Conservation (phyloP, 495 filamentous ascomycete species). For the Sporormia fimetaria region DNA sequence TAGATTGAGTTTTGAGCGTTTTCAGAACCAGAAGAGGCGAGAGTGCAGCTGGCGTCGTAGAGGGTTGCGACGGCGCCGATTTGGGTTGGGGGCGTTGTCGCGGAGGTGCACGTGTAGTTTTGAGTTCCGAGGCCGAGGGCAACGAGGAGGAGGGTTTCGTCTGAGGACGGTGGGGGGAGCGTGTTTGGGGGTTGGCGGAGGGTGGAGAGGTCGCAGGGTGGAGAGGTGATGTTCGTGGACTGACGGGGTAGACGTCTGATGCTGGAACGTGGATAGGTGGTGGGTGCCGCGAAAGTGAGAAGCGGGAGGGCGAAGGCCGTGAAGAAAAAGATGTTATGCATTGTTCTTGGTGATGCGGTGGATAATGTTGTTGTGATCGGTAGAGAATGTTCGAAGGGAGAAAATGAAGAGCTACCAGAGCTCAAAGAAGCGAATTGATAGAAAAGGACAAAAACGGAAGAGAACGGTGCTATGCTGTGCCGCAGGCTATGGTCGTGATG, state of each 20-base stretch:
- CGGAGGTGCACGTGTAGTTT: constrained; percentile 76
- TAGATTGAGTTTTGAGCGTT: constrained; percentile 42
- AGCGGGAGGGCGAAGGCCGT: constrained; percentile 3
- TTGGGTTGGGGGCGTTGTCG: constrained; percentile 40
- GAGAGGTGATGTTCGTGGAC: neutral
- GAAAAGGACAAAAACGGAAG: constrained; percentile 3
- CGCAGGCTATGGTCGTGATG: too few species aligned
- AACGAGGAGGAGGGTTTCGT: constrained; percentile 56
- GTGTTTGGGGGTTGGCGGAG: constrained; percentile 20
- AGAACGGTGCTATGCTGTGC: too few species aligned
- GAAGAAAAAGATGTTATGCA: constrained; percentile 2
- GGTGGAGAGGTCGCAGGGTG: constrained; percentile 12
- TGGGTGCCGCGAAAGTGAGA: constrained; percentile 1
- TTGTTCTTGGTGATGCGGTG: neutral
- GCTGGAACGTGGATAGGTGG: neutral
- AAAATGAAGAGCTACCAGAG: constrained; percentile 17
- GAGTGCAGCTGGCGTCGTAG: constrained; percentile 77
- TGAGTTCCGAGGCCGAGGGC: constrained; percentile 78
- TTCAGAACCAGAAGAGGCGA: constrained; percentile 48
- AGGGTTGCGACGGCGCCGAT: constrained; percentile 69
- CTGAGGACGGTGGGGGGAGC: constrained; percentile 46
- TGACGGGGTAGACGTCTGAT: constrained; percentile 1
- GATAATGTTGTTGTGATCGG: neutral
- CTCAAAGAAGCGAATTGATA: constrained; percentile 13
- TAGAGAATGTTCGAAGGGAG: constrained; percentile 1